phyloP scores from a whole-genome alignment of 768 basidiomycete genomes.

The Strobilomyces confusus region DNA sequence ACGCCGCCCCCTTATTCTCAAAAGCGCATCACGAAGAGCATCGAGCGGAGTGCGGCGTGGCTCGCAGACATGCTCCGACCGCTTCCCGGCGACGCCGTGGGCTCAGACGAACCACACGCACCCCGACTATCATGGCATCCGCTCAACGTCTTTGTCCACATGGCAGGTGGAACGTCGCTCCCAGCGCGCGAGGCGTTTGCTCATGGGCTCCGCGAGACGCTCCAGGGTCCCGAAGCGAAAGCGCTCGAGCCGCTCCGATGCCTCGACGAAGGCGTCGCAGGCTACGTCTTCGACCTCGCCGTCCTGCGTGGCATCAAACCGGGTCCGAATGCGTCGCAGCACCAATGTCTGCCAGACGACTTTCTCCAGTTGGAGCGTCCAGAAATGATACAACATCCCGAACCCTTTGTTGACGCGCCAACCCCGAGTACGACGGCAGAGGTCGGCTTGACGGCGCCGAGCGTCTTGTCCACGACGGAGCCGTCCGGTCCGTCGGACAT shows the following conservation, averaged over 20 bases:
- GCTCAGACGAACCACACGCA: background rate
- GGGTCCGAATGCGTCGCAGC: conserved; percentile 11
- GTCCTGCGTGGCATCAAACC: conserved; percentile 35
- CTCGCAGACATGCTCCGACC: conserved; percentile 48
- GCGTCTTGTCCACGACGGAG: background rate
- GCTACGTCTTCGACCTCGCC: conserved; percentile 69
- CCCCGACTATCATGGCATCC: conserved; percentile 13
- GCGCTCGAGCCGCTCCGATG: conserved; percentile 45
- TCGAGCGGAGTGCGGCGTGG: conserved; percentile 69
- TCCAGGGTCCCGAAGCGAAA: conserved; percentile 54
- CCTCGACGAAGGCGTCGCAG: conserved; percentile 66
- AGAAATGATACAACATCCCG: conserved; percentile 15
- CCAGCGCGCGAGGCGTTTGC: conserved; percentile 66
- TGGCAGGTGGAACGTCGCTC: conserved; percentile 57
- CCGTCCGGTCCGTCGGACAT: conserved; percentile 14
- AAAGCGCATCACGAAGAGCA: conserved; percentile 70
- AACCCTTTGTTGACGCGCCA: background rate
- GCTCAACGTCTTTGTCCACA: conserved; percentile 60
- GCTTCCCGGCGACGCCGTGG: background rate
- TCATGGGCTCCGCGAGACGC: conserved; percentile 48
- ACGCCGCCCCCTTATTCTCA: conserved; percentile 68
- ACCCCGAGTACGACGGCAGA: conserved; percentile 7
- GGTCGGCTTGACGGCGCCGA: background rate
- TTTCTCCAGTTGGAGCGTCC: conserved; percentile 14
- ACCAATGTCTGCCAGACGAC: conserved; percentile 10